Conservation (phyloP, 2,329 filamentous ascomycete genomes). For the Colletotrichum eleusines region DNA sequence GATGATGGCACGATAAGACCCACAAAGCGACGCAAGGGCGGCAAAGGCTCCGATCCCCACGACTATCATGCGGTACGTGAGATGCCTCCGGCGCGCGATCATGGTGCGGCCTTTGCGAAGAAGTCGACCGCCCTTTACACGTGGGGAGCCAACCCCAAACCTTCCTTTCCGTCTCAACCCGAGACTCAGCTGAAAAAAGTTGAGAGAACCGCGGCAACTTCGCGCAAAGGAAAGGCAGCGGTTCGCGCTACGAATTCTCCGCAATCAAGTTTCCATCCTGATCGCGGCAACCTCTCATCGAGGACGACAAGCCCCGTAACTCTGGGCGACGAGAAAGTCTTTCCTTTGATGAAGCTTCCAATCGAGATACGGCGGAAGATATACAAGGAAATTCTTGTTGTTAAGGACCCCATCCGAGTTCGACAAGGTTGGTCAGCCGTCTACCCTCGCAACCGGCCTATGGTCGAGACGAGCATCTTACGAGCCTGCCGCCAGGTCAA, state of each 20-base stretch:
- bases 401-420: slow-evolving; percentile 50
- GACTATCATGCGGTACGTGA: slow-evolving; percentile 14
- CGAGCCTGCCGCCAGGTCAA: slow-evolving; percentile 50
- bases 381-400: slow-evolving; percentile 50
- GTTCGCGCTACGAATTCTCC: not conserved
- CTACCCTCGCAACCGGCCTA: slow-evolving; percentile 44
- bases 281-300: not conserved
- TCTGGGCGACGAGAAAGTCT: not conserved
- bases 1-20: slow-evolving; percentile 25
- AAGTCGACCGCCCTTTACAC: slow-evolving; percentile 34
- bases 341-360: slow-evolving; percentile 44
- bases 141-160: slow-evolving; percentile 19
- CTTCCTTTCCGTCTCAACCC: not conserved
- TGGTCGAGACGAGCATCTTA: slow-evolving; percentile 52
- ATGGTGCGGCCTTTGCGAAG: slow-evolving; percentile 24
- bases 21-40: not conserved
- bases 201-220: not conserved
- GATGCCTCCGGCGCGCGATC: slow-evolving; percentile 19
- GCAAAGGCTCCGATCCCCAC: not conserved
- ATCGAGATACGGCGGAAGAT: slow-evolving; percentile 49
- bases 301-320: not conserved
- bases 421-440: slow-evolving; percentile 51
- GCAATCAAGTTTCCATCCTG: not conserved
- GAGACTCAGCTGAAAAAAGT: not conserved
- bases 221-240: slow-evolving; percentile 1